These are phyloP conservation scores for Sechiopsis laciniata DNA, from an alignment of 306 rosid genomes.

Conservation along the genomic window DNA sequence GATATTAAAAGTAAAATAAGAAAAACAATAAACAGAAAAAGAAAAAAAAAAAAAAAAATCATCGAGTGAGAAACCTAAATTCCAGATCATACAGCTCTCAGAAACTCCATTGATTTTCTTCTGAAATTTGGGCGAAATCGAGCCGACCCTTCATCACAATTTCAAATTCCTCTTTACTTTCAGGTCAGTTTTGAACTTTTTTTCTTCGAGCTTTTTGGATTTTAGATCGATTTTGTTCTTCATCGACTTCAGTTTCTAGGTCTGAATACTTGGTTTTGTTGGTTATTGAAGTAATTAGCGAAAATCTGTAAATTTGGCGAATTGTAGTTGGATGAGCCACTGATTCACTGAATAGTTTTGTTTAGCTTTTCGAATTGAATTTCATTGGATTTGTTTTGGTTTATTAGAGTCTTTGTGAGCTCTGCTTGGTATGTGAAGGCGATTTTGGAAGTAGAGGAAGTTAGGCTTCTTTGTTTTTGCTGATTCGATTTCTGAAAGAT, in stretches of 20 bases:
- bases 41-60: no score
- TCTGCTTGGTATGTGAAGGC: no score
- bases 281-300: background rate
- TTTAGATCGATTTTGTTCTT: background rate
- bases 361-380: background rate
- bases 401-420: background rate
- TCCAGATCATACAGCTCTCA: no score
- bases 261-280: background rate
- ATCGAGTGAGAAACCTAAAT: no score
- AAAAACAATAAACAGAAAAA: no score
- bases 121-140: background rate
- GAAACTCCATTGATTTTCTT: slow-evolving; percentile 5
- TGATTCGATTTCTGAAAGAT: slow-evolving; percentile 24
- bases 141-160: background rate
- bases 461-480: background rate
- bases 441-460: no score
- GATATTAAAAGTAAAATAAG: background rate
- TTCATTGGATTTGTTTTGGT: no score
- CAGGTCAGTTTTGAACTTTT: background rate
- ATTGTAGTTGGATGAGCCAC: background rate
- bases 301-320: background rate
- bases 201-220: slow-evolving; percentile 8
- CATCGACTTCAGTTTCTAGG: background rate
- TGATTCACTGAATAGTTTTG: no score
- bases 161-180: background rate